Percentiles rank a stretch among this genome's conserved stretches.
Conservation (phyloP, 352 stramenopile genomes). For the Globisporangium apiculatum region DNA sequence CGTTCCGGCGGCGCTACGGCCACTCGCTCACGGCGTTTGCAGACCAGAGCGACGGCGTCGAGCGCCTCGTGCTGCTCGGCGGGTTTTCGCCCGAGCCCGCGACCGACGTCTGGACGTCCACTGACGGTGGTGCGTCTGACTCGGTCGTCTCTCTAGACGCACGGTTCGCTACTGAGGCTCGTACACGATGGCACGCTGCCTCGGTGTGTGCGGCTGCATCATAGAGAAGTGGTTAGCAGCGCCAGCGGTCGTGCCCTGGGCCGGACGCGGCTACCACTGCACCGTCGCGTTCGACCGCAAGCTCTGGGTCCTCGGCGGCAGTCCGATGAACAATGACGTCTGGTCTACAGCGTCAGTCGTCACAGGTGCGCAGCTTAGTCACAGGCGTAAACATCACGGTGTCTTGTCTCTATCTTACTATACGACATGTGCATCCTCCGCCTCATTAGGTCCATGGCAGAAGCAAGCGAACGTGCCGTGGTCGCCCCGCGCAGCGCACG, state of each 20-base stretch:
- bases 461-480: constrained; percentile 42
- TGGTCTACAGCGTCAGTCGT: constrained; percentile 67
- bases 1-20: constrained; percentile 66
- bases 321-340: constrained; percentile 74
- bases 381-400: too few relatives aligned
- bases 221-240: constrained; percentile 43
- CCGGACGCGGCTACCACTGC: constrained; percentile 69
- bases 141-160: neutral
- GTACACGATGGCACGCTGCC: too few relatives aligned
- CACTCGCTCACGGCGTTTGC: constrained; percentile 61
- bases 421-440: neutral
- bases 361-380: constrained; percentile 10
- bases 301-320: constrained; percentile 68
- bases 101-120: constrained; percentile 67
- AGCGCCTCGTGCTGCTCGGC: constrained; percentile 53
- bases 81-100: constrained; percentile 73
- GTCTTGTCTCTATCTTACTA: neutral
- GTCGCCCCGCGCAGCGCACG: constrained; percentile 47
- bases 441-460: constrained; percentile 20
- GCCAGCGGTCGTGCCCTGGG: constrained; percentile 30
- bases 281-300: constrained; percentile 46
- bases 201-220: neutral
- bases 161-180: too few relatives aligned
- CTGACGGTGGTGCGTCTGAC: constrained; percentile 41
- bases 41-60: constrained; percentile 33